Evolutionary conservation across 768 basidiomycete species (phyloP).

Genomic region (Suillus occidentalis): DNA sequence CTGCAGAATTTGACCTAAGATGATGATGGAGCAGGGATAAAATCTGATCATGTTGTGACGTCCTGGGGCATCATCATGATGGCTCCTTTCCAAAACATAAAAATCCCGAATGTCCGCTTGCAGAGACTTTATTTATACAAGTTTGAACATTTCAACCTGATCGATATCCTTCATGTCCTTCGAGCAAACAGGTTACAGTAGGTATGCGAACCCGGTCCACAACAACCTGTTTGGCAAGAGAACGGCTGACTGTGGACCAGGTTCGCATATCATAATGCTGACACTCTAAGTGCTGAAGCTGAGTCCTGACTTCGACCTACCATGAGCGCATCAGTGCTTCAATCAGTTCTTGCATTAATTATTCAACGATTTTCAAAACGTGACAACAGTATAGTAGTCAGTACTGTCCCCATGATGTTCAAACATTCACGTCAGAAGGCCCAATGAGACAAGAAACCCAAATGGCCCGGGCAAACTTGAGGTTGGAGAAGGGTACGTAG

Average conservation of each 20-base stretch:
- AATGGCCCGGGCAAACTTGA: background rate
- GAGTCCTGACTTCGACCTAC: too few relatives aligned
- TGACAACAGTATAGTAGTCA: background rate
- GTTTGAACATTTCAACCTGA: too few relatives aligned
- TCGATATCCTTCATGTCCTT: too few relatives aligned
- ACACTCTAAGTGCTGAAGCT: background rate
- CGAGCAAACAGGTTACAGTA: too few relatives aligned
- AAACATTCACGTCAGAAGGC: too few relatives aligned
- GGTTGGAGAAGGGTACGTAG: too few relatives aligned
- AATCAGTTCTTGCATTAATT: too few relatives aligned
- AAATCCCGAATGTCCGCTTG: background rate
- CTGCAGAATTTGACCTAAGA: slow-evolving; percentile 1
- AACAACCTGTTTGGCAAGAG: background rate
- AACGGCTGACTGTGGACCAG: background rate
- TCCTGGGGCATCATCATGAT: background rate
- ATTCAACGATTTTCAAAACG: background rate
- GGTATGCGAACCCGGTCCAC: too few relatives aligned
- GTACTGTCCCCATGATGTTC: too few relatives aligned
- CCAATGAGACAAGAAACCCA: background rate
- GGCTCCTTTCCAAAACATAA: background rate
- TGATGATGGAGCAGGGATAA: background rate
- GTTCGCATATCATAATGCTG: background rate
- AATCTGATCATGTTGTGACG: background rate
- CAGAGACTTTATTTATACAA: too few relatives aligned
- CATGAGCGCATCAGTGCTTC: too few relatives aligned